These are phyloP conservation scores for Arthrobotrys sphaeroides DNA, from an alignment of 2,329 filamentous ascomycete genomes.

Conservation along the genomic window DNA sequence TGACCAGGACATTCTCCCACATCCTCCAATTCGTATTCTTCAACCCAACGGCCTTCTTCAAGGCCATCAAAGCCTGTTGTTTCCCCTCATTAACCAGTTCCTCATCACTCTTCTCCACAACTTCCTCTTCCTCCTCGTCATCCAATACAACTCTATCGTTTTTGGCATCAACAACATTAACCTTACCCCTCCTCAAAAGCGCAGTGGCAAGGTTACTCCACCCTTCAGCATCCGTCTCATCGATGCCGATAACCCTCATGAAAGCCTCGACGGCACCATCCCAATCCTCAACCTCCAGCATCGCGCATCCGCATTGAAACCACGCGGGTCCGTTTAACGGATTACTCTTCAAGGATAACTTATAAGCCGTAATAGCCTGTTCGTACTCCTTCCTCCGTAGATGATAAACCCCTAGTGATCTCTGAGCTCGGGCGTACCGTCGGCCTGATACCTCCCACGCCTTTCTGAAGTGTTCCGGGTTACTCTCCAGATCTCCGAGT, in stretches of 20 bases:
- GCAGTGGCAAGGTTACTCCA: conserved; percentile 95
- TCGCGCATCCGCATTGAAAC: conserved; percentile 89
- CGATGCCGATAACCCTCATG: conserved; percentile 80
- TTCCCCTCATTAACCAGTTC: conserved; percentile 40
- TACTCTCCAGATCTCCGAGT: conserved; percentile 83
- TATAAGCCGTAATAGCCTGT: conserved; percentile 80
- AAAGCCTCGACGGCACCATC: conserved; percentile 84
- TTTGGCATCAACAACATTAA: conserved; percentile 59
- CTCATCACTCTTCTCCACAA: conserved; percentile 61
- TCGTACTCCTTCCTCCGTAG: conserved; percentile 72
- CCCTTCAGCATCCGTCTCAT: conserved; percentile 87
- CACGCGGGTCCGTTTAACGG: conserved; percentile 83
- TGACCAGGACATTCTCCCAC: conserved; percentile 94
- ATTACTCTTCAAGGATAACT: conserved; percentile 79
- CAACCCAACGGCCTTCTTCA: conserved; percentile 84
- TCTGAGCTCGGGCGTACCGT: conserved; percentile 86
- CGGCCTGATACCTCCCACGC: conserved; percentile 86
- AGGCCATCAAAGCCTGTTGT: conserved; percentile 72
- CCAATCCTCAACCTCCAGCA: conserved; percentile 79
- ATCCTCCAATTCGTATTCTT: conserved; percentile 90
- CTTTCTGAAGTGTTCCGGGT: conserved; percentile 78
- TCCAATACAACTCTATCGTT: conserved; percentile 45
- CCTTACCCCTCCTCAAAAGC: conserved; percentile 69
- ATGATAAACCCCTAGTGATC: conserved; percentile 82
- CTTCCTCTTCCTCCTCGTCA: conserved; percentile 56